phyloP scores from a whole-genome alignment of 352 stramenopile species.

The Pythium pyrilobum region DNA sequence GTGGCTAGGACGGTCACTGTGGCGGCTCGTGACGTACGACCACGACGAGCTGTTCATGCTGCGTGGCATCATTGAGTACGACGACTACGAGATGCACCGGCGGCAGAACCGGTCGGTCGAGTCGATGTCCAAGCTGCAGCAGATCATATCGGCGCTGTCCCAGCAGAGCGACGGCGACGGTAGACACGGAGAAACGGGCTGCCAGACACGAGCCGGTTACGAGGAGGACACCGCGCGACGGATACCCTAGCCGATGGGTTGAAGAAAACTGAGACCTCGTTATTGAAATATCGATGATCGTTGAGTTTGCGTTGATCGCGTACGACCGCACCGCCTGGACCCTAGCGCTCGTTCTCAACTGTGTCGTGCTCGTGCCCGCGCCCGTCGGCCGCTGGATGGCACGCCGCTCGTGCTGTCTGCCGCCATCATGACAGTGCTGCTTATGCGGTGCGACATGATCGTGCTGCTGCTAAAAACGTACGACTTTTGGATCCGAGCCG shows the following conservation, averaged over 20 bases:
- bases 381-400: background rate
- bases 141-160: background rate
- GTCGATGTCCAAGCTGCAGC: background rate
- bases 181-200: no score
- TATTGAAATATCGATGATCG: no score
- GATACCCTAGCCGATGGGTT: no score
- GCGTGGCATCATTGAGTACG: slow-evolving; percentile 18
- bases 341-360: no score
- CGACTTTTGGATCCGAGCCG: slow-evolving; percentile 9
- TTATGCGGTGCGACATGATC: slow-evolving; percentile 9
- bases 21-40: slow-evolving; percentile 5
- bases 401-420: background rate
- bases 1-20: slow-evolving; percentile 15
- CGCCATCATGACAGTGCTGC: background rate
- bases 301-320: no score
- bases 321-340: no score
- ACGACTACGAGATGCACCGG: slow-evolving; percentile 8
- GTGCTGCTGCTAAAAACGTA: slow-evolving; percentile 3
- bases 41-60: slow-evolving; percentile 14
- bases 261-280: no score
- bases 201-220: no score
- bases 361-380: no score
- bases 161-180: background rate
- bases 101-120: background rate
- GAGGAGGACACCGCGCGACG: no score